phyloP scores from a whole-genome alignment of 2,329 filamentous ascomycete species.

The Botryotinia narcissicola region DNA sequence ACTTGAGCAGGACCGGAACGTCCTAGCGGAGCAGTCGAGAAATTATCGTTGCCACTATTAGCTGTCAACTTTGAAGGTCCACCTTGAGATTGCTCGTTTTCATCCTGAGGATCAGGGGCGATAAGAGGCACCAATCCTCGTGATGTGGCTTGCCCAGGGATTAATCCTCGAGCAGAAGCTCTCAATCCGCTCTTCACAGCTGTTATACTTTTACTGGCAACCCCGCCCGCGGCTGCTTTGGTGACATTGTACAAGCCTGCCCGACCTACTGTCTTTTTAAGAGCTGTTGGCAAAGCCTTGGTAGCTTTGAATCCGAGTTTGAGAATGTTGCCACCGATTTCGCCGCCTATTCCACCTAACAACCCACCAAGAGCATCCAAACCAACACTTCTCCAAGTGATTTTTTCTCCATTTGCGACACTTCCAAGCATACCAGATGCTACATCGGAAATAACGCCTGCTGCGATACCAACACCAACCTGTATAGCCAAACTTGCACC shows the following conservation, averaged over 20 bases:
- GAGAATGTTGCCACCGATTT: not conserved
- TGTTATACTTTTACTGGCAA: not conserved
- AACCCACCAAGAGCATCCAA: slow-evolving; percentile 15
- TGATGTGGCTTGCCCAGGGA: not conserved
- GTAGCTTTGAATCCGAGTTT: not conserved
- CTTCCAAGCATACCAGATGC: slow-evolving; percentile 4
- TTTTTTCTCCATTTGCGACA: not conserved
- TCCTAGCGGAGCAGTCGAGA: not conserved
- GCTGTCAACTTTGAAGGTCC: not conserved
- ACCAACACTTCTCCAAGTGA: slow-evolving; percentile 4
- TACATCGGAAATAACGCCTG: slow-evolving; percentile 10
- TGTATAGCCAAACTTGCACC: slow-evolving; percentile 16
- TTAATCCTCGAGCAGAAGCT: not conserved
- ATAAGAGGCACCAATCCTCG: not conserved
- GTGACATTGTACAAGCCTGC: not conserved
- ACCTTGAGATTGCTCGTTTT: not conserved
- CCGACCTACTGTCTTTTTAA: slow-evolving; percentile 4
- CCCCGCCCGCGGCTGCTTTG: not conserved
- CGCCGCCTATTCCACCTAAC: slow-evolving; percentile 1
- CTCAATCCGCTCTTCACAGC: slow-evolving; percentile 1
- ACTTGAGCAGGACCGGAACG: slow-evolving; percentile 3
- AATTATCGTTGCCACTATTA: not conserved
- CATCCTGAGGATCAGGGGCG: not conserved
- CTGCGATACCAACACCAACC: slow-evolving; percentile 15
- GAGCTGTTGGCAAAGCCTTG: not conserved